Conservation (phyloP, 495 filamentous ascomycete species). For the Parathielavia hyrcaniae region DNA sequence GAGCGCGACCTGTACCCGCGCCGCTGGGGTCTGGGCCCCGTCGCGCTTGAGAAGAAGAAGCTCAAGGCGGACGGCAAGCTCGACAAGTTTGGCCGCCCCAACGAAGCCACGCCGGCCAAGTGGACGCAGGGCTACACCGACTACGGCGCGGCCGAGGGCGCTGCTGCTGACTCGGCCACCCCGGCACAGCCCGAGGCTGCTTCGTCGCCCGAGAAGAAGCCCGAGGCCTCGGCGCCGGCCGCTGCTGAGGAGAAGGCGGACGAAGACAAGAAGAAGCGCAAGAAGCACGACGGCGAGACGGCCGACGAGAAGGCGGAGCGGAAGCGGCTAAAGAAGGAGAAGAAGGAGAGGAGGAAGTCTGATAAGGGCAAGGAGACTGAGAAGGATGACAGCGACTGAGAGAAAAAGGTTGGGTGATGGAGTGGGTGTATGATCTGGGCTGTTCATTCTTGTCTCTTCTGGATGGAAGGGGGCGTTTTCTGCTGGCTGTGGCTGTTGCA, state of each 20-base stretch:
- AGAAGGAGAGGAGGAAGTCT: constrained; percentile 58
- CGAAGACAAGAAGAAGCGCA: constrained; percentile 61
- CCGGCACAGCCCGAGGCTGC: constrained; percentile 33
- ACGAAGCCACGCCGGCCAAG: constrained; percentile 83
- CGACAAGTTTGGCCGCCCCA: constrained; percentile 90
- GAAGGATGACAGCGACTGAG: constrained; percentile 34
- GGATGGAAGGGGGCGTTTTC: constrained; percentile 11
- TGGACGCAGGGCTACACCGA: constrained; percentile 90
- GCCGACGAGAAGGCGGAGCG: constrained; percentile 67
- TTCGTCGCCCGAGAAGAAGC: constrained; percentile 26
- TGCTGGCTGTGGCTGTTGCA: constrained; percentile 12
- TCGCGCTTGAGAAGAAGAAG: constrained; percentile 95
- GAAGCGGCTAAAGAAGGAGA: constrained; percentile 65
- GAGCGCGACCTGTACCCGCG: constrained; percentile 94
- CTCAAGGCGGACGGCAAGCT: constrained; percentile 96
- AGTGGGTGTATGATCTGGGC: not conserved
- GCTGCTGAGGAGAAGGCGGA: constrained; percentile 41
- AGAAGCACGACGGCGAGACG: constrained; percentile 76
- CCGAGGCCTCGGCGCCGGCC: constrained; percentile 37
- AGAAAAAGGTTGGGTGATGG: not conserved
- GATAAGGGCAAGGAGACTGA: constrained; percentile 51
- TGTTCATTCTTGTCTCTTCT: constrained; percentile 10
- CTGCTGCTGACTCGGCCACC: constrained; percentile 20
- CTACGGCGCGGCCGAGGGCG: constrained; percentile 50
- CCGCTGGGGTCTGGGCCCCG: constrained; percentile 88